Evolutionary conservation across 352 stramenopile species (phyloP).

Genomic region (Saprolegnia diclina): DNA sequence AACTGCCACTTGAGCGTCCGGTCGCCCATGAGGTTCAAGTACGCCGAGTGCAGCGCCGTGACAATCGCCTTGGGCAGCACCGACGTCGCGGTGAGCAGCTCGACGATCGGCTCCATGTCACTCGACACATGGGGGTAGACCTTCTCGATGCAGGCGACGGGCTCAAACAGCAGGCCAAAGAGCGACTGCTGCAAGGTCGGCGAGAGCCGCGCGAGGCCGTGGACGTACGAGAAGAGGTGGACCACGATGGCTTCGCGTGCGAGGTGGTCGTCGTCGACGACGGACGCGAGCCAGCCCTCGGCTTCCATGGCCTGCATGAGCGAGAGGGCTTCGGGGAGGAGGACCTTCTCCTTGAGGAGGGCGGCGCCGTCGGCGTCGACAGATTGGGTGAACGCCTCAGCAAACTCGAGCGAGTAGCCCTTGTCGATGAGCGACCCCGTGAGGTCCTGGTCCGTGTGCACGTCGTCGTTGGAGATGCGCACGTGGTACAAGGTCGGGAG

Average conservation of each 20-base stretch:
- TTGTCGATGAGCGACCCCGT: slow-evolving; percentile 86
- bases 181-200: slow-evolving; percentile 59
- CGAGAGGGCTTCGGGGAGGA: slow-evolving; percentile 48
- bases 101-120: slow-evolving; percentile 57
- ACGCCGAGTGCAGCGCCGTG: slow-evolving; percentile 89
- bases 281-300: slow-evolving; percentile 78
- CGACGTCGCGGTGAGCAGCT: slow-evolving; percentile 91
- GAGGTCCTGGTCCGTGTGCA: slow-evolving; percentile 97
- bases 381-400: slow-evolving; percentile 51
- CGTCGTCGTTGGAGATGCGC: slow-evolving; percentile 96
- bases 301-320: slow-evolving; percentile 73
- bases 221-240: slow-evolving; percentile 69
- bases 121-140: background rate
- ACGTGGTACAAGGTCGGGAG: slow-evolving; percentile 58
- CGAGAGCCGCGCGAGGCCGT: slow-evolving; percentile 51
- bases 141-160: slow-evolving; percentile 34
- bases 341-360: slow-evolving; percentile 52
- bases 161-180: slow-evolving; percentile 62
- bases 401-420: slow-evolving; percentile 38
- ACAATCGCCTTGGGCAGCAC: slow-evolving; percentile 93
- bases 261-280: slow-evolving; percentile 64
- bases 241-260: slow-evolving; percentile 65
- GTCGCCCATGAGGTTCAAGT: slow-evolving; percentile 92
- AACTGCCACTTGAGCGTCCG: slow-evolving; percentile 94
- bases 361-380: slow-evolving; percentile 76